A percentile compares a stretch with the other conserved stretches of the same genome.
Evolutionary conservation across 371 early-diverging fungal genomes (phyloP).

Genomic region (Umbelopsis sp.): DNA sequence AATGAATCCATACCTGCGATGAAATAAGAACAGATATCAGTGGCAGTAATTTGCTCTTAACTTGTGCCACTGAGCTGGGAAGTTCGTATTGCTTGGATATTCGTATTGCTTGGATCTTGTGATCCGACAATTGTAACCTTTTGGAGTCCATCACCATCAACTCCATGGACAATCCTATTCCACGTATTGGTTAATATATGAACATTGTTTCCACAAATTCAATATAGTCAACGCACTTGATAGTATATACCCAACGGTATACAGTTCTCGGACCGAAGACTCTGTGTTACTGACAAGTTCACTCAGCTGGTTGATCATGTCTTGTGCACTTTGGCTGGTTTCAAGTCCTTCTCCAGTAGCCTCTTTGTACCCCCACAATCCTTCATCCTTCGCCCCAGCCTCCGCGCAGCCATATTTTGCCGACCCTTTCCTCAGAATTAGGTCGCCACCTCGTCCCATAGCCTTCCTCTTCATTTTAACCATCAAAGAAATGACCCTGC

Average conservation of each 20-base stretch:
- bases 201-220: not conserved
- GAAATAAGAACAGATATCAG: not conserved
- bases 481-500: not conserved
- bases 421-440: slow-evolving; percentile 16
- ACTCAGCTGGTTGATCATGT: not conserved
- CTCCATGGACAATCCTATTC: not conserved
- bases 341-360: slow-evolving; percentile 14
- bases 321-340: not conserved
- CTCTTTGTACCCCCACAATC: slow-evolving; percentile 18
- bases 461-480: not conserved
- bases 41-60: not conserved
- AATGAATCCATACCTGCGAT: not conserved
- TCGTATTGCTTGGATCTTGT: not conserved
- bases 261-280: not conserved
- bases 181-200: not conserved
- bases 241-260: not conserved
- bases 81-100: not conserved
- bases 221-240: not conserved
- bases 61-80: not conserved
- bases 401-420: slow-evolving; percentile 22
- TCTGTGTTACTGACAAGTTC: not conserved
- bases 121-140: not conserved
- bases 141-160: not conserved
- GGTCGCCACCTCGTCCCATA: slow-evolving; percentile 20
- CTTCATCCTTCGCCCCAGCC: slow-evolving; percentile 18